phyloP scores from a whole-genome alignment of 441 rosid genomes.

The Adansonia gregorii region DNA sequence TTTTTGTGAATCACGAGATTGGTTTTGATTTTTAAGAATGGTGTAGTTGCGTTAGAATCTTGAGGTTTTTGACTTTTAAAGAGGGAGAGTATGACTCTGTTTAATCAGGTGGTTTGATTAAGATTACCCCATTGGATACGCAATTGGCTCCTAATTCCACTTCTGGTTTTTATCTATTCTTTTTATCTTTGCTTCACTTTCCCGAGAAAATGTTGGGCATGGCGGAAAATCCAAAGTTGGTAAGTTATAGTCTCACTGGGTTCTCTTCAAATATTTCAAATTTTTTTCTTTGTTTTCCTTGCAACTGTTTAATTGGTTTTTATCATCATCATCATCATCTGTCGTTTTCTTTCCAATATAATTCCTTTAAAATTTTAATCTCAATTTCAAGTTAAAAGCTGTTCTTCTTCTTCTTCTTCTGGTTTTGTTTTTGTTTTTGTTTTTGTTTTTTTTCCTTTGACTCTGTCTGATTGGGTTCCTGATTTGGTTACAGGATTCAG shows the following conservation, averaged over 20 bases:
- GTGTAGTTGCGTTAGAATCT: constrained; percentile 6
- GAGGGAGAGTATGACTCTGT: not conserved
- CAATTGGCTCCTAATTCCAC: constrained; percentile 8
- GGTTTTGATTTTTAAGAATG: not conserved
- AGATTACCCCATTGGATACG: constrained; percentile 28
- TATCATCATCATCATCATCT: not conserved
- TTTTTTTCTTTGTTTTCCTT: not conserved
- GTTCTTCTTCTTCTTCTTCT: not conserved
- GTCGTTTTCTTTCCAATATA: not conserved
- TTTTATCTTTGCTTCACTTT: not conserved
- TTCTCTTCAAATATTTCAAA: not conserved
- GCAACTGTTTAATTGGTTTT: constrained; percentile 36
- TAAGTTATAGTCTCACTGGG: constrained; percentile 33
- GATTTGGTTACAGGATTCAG: constrained; percentile 32
- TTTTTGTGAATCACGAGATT: constrained; percentile 26
- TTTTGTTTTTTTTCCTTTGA: too few species aligned
- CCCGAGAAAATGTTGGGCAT: constrained; percentile 37
- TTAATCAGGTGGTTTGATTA: constrained; percentile 27
- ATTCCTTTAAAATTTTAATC: not conserved
- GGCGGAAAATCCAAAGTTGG: constrained; percentile 60
- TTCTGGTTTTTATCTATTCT: not conserved
- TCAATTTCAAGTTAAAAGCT: not conserved
- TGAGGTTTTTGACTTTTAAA: constrained; percentile 30
- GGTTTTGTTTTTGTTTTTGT: too few species aligned
- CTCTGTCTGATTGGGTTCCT: not conserved